These are phyloP conservation scores for Stylosanthes scabra DNA, from an alignment of 331 rosid genomes.

Conservation along the genomic window DNA sequence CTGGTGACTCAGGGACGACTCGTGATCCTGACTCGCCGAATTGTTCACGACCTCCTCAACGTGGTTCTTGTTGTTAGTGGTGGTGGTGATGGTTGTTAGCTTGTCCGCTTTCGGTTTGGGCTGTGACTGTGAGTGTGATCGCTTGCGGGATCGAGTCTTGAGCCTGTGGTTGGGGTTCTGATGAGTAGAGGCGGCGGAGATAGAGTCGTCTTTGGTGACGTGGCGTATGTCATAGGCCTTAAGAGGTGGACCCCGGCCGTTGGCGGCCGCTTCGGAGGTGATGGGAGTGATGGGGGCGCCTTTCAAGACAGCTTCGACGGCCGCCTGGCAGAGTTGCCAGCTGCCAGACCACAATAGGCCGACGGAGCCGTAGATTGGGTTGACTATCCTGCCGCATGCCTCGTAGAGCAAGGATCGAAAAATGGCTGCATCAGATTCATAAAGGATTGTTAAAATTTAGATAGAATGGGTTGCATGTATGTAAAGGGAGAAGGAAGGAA, in stretches of 20 bases:
- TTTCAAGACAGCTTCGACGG: conserved; percentile 92
- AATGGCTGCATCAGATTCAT: conserved; percentile 79
- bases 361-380: conserved; percentile 91
- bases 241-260: conserved; percentile 73
- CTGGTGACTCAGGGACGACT: conserved; percentile 90
- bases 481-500: background rate
- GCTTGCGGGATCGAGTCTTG: conserved; percentile 71
- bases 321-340: conserved; percentile 95
- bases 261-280: conserved; percentile 73
- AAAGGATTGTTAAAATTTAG: too few species aligned
- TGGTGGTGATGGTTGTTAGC: too few species aligned
- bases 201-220: conserved; percentile 71
- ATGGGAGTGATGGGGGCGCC: conserved; percentile 85
- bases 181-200: conserved; percentile 58
- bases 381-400: conserved; percentile 92
- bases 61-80: background rate
- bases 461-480: too few species aligned
- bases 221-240: conserved; percentile 95
- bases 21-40: conserved; percentile 85
- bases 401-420: conserved; percentile 87
- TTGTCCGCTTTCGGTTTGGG: conserved; percentile 39
- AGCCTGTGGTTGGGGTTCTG: conserved; percentile 49
- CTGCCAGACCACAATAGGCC: conserved; percentile 94
- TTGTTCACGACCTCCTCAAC: conserved; percentile 57
- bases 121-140: conserved; percentile 43